Percentiles rank a stretch among this genome's conserved stretches.
Conservation (phyloP, 139 green algal species). For the Ettlia oleoabundans region DNA sequence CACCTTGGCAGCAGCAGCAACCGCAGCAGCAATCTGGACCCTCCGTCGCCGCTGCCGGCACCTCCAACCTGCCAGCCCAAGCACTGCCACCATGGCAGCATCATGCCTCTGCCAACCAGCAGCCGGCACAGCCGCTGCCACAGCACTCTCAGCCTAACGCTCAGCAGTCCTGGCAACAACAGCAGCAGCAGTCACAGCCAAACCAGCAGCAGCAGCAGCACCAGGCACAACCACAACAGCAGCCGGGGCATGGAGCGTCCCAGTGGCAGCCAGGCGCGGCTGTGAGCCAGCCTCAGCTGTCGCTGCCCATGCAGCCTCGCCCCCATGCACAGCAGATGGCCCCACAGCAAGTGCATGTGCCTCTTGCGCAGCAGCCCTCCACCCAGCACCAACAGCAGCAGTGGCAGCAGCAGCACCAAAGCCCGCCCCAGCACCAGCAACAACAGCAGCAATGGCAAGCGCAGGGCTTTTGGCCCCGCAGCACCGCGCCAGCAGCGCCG, state of each 20-base stretch:
- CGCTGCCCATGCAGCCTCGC: neutral
- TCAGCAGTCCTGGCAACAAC: neutral
- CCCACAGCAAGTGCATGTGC: no score
- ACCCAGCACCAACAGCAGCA: neutral
- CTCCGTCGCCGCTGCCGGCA: no score
- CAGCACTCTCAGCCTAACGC: no score
- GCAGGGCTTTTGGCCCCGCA: neutral
- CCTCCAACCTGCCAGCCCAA: no score
- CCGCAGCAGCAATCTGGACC: neutral
- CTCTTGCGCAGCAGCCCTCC: neutral
- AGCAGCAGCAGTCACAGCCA: neutral
- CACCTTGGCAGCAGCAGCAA: neutral
- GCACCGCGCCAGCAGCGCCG: neutral
- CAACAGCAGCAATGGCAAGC: neutral
- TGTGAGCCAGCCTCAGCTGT: neutral
- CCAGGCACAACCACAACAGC: no score
- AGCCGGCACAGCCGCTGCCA: no score
- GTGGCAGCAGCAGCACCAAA: neutral
- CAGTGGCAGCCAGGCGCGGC: neutral
- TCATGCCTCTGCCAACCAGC: neutral
- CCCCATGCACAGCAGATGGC: neutral
- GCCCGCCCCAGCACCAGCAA: neutral
- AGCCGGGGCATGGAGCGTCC: no score
- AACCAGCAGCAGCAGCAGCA: constrained; percentile 2
- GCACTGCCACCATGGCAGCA: neutral